Evolutionary conservation across 768 basidiomycete genomes (phyloP).

Genomic region (Panellus pusillus): DNA sequence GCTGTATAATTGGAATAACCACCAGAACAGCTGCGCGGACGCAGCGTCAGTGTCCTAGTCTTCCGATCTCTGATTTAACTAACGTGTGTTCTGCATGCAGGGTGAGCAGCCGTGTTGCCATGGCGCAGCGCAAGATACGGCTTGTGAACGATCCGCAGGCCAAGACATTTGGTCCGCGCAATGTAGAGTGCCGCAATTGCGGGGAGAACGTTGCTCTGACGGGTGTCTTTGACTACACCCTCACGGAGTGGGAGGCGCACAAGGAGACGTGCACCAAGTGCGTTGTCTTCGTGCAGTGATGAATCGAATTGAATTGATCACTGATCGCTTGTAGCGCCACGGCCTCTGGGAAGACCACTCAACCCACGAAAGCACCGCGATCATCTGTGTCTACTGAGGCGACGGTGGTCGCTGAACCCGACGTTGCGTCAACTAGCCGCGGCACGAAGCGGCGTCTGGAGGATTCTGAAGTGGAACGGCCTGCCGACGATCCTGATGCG

Average conservation of each 20-base stretch:
- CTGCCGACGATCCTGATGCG: conserved; percentile 34
- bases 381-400: conserved; percentile 39
- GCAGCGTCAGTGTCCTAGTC: conserved; percentile 35
- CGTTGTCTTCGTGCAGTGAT: background rate
- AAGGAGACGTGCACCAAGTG: conserved; percentile 48
- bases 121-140: conserved; percentile 59
- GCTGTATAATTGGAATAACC: conserved; percentile 53
- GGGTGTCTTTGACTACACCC: conserved; percentile 57
- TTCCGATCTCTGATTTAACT: background rate
- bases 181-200: conserved; percentile 56
- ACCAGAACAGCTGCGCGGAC: conserved; percentile 48
- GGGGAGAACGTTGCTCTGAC: conserved; percentile 42
- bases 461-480: conserved; percentile 30
- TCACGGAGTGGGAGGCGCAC: conserved; percentile 63
- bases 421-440: conserved; percentile 20
- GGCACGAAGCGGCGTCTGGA: conserved; percentile 54
- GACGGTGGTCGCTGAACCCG: conserved; percentile 32
- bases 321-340: conserved; percentile 13
- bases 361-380: conserved; percentile 22
- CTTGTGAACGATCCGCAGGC: conserved; percentile 67
- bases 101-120: conserved; percentile 59
- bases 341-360: conserved; percentile 1
- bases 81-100: conserved; percentile 27
- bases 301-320: conserved; percentile 6
- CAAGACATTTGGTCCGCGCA: conserved; percentile 42